Evolutionary conservation across 1,284 basidiomycete genomes (phyloP), one percentile per base, ranked within the genome.

Genomic region (Entoloma clypeatum): DNA sequence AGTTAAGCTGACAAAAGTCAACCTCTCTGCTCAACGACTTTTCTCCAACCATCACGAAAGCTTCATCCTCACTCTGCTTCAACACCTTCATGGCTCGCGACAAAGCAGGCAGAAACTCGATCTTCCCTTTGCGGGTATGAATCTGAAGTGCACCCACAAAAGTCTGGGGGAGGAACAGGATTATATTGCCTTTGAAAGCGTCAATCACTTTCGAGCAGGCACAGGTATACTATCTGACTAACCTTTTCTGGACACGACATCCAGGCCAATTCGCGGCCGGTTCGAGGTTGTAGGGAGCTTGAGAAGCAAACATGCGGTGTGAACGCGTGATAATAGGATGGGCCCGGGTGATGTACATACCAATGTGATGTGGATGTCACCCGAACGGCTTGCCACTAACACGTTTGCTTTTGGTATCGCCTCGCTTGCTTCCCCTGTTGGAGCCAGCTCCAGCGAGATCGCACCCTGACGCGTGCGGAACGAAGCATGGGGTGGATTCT

Each of bases 71-170:
- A 2, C 62, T 56, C 26, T 52, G 56, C 35, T 68, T 72, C 24
- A 67, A 52, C 7, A 63, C 57, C 38, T 60, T 61, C 53, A 63
- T 63, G 8, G 44, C 43, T 7, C 52, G 45, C 23, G 58, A 45
- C 18, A 69, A 50, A 0, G 54, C 61, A 13, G 66, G 65, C 25
- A 68, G 53, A 33, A 69, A 55, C 16, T 59, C 43, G 22, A 67
- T 43, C 18, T 55, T 51, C 5, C 66, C 64, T 39, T 62, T 65
- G 32, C 51, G 51, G 17, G 63, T 66, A 31, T 51, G 54, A 16
- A 70, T 53, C 28, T 65, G 63, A n/a, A 72, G 52, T 6, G 63
- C 60, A 21, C 71, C 69, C 25, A 57, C 56, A 48, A 63, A 71
- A 5, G 59, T 60, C 28, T 54, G 50, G 3, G 67, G 65, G 7